Evolutionary conservation across 345 rosid genomes (phyloP).

Genomic region (Eucalyptus camaldulensis): DNA sequence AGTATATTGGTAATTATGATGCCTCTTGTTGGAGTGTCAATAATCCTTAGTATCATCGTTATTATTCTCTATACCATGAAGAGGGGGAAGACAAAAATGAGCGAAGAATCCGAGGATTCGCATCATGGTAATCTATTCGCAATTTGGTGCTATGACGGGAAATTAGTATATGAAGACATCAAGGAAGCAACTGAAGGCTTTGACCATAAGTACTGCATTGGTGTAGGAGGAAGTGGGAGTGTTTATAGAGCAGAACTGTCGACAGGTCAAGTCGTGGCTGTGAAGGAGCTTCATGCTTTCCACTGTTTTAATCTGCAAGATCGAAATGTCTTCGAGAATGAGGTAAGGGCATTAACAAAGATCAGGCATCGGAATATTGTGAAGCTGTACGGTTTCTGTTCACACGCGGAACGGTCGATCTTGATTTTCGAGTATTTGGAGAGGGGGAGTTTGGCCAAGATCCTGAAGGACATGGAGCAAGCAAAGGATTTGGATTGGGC

Average conservation of each 20-base stretch:
- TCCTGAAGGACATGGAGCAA: neutral
- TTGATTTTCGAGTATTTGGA: constrained; percentile 4
- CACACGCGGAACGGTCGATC: neutral
- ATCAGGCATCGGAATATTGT: constrained; percentile 7
- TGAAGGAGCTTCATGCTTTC: neutral
- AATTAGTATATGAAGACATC: constrained; percentile 7
- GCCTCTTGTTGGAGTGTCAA: neutral
- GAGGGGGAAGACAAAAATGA: neutral
- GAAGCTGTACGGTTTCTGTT: constrained; percentile 4
- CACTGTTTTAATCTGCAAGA: neutral
- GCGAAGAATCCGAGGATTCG: neutral
- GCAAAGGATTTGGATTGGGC: constrained; percentile 2
- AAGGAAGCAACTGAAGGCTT: constrained; percentile 10
- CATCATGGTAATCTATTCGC: neutral
- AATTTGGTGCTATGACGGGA: constrained; percentile 12
- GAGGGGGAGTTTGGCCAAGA: constrained; percentile 1
- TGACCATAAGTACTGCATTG: constrained; percentile 9
- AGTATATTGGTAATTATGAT: neutral
- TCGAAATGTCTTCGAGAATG: neutral
- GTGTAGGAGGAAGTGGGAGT: constrained; percentile 16
- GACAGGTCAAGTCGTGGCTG: constrained; percentile 5
- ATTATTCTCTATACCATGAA: constrained; percentile 1
- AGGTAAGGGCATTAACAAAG: constrained; percentile 1
- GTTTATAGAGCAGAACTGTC: constrained; percentile 18
- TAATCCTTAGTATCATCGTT: neutral